Evolutionary conservation across 2,329 filamentous ascomycete genomes (phyloP).

Genomic region (Salinomyces thailandicus): DNA sequence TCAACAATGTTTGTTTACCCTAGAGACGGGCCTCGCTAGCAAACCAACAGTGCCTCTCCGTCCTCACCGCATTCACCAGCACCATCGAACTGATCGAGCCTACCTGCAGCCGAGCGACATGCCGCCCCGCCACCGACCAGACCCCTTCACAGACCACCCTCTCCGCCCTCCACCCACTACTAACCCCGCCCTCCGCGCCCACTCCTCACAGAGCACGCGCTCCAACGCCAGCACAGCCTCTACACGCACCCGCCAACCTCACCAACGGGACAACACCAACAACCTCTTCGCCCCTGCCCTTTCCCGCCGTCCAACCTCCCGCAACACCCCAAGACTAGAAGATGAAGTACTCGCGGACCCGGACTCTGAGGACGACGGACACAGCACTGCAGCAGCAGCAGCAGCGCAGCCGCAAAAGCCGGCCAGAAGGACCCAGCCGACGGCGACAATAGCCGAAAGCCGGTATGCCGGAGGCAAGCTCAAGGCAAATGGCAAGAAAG

Average conservation of each 20-base stretch:
- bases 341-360: slow-evolving; percentile 21
- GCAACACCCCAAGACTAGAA: slow-evolving; percentile 16
- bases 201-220: slow-evolving; percentile 16
- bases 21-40: too few relatives aligned
- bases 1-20: too few relatives aligned
- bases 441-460: too few relatives aligned
- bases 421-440: slow-evolving; percentile 11
- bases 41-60: too few relatives aligned
- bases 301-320: slow-evolving; percentile 14
- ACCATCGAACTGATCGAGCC: too few relatives aligned
- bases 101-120: too few relatives aligned
- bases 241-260: slow-evolving; percentile 14
- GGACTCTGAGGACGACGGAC: slow-evolving; percentile 13
- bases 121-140: slow-evolving; percentile 10
- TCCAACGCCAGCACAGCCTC: slow-evolving; percentile 16
- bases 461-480: not conserved
- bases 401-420: slow-evolving; percentile 7
- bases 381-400: not conserved
- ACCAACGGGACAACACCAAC: slow-evolving; percentile 11
- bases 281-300: slow-evolving; percentile 18
- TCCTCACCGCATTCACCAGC: too few relatives aligned
- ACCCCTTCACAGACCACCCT: slow-evolving; percentile 14
- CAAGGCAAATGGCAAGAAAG: slow-evolving; percentile 3
- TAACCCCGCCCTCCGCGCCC: slow-evolving; percentile 11
- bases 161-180: too few relatives aligned